Evolutionary conservation across 164 flowering plant genomes (phyloP).

Genomic region (Umbilicus rupestris): DNA sequence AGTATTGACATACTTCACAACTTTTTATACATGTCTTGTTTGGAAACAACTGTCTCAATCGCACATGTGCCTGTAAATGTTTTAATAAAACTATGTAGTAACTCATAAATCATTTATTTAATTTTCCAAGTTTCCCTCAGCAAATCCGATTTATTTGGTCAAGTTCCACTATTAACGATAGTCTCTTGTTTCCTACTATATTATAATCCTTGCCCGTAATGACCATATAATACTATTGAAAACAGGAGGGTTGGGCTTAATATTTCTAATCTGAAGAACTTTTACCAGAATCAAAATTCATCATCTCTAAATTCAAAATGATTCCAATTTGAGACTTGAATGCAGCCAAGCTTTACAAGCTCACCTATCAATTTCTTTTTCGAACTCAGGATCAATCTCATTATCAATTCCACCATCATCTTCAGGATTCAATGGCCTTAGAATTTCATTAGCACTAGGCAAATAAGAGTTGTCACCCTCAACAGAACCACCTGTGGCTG

Average conservation of each 20-base stretch:
- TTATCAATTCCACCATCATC: conserved; percentile 67
- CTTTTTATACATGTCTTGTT: no score
- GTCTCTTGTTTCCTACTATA: neutral
- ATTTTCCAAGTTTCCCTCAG: neutral
- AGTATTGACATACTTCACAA: no score
- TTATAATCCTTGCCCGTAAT: no score
- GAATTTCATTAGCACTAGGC: conserved; percentile 23
- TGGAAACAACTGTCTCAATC: no score
- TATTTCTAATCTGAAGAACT: neutral
- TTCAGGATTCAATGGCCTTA: conserved; percentile 38
- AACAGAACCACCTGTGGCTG: neutral
- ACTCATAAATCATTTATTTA: neutral
- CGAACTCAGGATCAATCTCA: conserved; percentile 74
- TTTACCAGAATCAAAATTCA: neutral
- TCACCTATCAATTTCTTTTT: conserved; percentile 77
- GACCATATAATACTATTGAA: neutral
- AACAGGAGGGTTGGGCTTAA: neutral
- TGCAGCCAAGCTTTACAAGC: conserved; percentile 5
- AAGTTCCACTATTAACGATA: neutral
- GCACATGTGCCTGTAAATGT: no score
- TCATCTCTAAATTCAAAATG: neutral
- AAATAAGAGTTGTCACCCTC: conserved; percentile 7
- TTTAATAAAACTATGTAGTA: no score
- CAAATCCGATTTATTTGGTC: no score
- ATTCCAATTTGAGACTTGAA: neutral